Evolutionary conservation across 2,329 filamentous ascomycete genomes (phyloP).

Genomic region (Diaporthe sp.): DNA sequence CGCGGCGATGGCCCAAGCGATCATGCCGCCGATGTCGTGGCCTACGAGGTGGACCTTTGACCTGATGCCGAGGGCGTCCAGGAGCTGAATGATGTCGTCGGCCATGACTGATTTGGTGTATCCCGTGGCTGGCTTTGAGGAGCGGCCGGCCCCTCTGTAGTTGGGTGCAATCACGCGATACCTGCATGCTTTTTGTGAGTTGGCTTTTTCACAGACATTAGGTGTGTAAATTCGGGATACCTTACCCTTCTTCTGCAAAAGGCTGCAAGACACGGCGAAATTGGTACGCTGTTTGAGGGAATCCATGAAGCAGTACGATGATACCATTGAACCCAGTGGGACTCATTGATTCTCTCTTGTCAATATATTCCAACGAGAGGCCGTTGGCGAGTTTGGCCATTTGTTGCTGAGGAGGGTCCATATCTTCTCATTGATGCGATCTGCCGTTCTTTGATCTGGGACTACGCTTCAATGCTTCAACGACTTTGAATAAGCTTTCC

Average conservation of each 20-base stretch:
- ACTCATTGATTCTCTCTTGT: not conserved
- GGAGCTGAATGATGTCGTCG: slow-evolving; percentile 52
- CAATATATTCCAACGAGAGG: not conserved
- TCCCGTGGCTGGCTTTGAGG: slow-evolving; percentile 51
- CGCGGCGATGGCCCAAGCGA: slow-evolving; percentile 54
- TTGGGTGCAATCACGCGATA: slow-evolving; percentile 56
- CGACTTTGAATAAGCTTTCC: not conserved
- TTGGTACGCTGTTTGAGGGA: slow-evolving; percentile 61
- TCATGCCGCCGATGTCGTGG: slow-evolving; percentile 63
- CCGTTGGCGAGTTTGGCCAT: not conserved
- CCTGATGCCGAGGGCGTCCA: slow-evolving; percentile 50
- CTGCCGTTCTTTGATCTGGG: too few species aligned
- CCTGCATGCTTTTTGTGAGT: not conserved
- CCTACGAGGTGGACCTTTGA: slow-evolving; percentile 58
- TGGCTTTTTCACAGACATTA: accelerated
- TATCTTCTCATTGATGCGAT: not conserved
- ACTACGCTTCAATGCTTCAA: not conserved
- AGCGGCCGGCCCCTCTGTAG: slow-evolving; percentile 55
- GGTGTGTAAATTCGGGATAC: too few species aligned
- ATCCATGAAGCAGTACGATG: slow-evolving; percentile 62
- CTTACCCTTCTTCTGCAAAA: slow-evolving; percentile 52
- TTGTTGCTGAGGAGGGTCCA: not conserved
- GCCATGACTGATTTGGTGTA: slow-evolving; percentile 58
- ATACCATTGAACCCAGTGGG: slow-evolving; percentile 45
- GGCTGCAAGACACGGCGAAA: slow-evolving; percentile 55